phyloP scores from a whole-genome alignment of 2,329 filamentous ascomycete genomes.

The Epichloe glyceriae region DNA sequence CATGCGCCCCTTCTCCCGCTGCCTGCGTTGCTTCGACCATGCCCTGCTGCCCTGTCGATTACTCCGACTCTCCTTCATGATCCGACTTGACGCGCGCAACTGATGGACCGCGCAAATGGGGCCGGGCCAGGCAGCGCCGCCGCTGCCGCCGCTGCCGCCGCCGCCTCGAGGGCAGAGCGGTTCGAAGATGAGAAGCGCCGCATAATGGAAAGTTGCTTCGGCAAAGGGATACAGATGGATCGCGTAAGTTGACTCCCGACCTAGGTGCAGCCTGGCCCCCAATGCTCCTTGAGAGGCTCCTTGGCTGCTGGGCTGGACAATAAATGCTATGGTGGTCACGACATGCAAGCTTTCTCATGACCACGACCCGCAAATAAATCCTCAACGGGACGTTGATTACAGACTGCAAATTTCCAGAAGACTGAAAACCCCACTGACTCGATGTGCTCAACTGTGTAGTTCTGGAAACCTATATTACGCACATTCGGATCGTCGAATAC shows the following conservation, averaged over 20 bases:
- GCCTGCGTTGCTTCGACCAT: conserved; percentile 6
- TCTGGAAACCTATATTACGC: conserved; percentile 89
- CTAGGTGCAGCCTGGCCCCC: not conserved
- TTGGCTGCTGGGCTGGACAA: not conserved
- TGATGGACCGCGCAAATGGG: conserved; percentile 29
- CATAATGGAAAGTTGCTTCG: conserved; percentile 91
- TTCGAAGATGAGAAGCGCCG: conserved; percentile 96
- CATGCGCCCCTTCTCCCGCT: not conserved
- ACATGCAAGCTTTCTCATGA: not conserved
- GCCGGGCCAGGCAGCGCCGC: conserved; percentile 21
- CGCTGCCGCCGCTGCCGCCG: conserved; percentile 21
- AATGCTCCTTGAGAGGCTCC: not conserved
- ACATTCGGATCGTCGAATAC: conserved; percentile 85
- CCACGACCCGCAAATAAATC: too few relatives aligned
- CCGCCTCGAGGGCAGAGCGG: conserved; percentile 50
- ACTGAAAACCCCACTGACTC: conserved; percentile 6
- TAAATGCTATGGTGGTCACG: not conserved
- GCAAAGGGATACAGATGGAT: conserved; percentile 78
- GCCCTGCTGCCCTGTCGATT: conserved; percentile 3
- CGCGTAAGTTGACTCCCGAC: conserved; percentile 45
- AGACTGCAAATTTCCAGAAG: not conserved
- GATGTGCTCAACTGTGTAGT: conserved; percentile 12
- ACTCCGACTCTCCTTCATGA: conserved; percentile 9
- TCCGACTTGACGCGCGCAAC: conserved; percentile 6
- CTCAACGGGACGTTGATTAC: not conserved